Evolutionary conservation across 345 rosid species (phyloP), one percentile per base, ranked within the genome.

Genomic region (Trapa incisa): DNA sequence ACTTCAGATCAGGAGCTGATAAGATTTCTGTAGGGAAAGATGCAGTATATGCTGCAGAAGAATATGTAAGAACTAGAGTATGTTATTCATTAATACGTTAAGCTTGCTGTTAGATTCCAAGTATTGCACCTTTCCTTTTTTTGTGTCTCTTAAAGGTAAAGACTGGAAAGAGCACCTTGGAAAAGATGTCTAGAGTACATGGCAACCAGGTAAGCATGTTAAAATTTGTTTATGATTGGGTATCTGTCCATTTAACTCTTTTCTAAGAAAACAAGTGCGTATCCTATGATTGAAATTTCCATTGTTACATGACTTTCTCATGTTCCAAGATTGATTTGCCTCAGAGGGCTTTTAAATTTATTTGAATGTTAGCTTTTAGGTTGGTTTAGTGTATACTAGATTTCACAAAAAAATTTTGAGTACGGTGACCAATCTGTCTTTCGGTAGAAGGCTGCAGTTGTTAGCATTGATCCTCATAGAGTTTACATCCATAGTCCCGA

Each of bases 1-100:
- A 94, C 81, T 94, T 94, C 74, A 84, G 96, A 82, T 89, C 99
- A 2, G 97, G 99, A 39, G 97, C 99, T 47, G 99, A 94, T 77
- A 94, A 94, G 74, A 82, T 94, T 47, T 94, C 99, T 64, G 82
- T 94, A 61, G 99, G 97, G 79, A 94, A 96, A 78, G 99, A 94
- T 75, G 97, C 97, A 38, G 96, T 94, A 69, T 85, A 85, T 72
- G 89, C 89, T 52, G 97, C 96, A 4, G 99, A 94, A 69, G 96
- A 89, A 76, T 91, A 85, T 76, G 37, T 86, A 41, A 87, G 78
- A 83, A 86, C 99, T 14, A 80, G 88, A 73, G 97, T 91, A 84
- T 69, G 87, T 69, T 70, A n/a, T 58, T 53, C 35, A 60, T 58
- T 69, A 41, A 42, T 35, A 42, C 47, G 41, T 37, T 22, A 29